phyloP scores from a whole-genome alignment of 768 basidiomycete genomes.

The Boletus rubropictus region DNA sequence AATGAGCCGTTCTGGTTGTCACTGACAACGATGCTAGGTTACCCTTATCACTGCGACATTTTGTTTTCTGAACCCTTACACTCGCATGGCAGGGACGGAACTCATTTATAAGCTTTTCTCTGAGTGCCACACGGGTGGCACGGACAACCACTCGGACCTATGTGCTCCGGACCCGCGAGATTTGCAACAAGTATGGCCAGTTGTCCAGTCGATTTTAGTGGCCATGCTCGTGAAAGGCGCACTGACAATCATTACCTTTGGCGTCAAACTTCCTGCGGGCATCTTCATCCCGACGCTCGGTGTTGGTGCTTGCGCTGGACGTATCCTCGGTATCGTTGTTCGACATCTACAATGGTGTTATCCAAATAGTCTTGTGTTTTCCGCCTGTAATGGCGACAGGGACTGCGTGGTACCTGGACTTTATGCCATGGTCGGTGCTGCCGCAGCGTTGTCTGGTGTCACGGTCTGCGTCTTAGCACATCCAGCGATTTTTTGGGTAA shows the following conservation, averaged over 20 bases:
- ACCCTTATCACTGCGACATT: constrained; percentile 71
- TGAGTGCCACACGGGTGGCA: constrained; percentile 64
- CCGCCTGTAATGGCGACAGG: constrained; percentile 53
- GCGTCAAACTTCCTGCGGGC: constrained; percentile 86
- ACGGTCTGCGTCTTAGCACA: constrained; percentile 49
- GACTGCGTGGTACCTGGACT: constrained; percentile 85
- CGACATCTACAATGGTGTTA: constrained; percentile 67
- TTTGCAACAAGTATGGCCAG: constrained; percentile 50
- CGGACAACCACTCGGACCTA: constrained; percentile 54
- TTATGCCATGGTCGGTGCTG: constrained; percentile 96
- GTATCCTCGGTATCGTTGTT: constrained; percentile 76
- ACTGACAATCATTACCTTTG: constrained; percentile 86
- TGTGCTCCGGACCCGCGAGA: constrained; percentile 64
- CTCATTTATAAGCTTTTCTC: constrained; percentile 88
- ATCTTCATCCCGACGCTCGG: constrained; percentile 96
- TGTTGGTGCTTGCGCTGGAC: constrained; percentile 90
- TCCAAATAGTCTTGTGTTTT: constrained; percentile 58
- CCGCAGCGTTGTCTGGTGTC: constrained; percentile 90
- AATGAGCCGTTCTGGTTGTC: background rate
- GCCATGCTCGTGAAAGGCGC: constrained; percentile 79
- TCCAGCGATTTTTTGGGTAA: background rate
- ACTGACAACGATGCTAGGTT: constrained; percentile 43
- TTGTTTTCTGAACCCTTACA: constrained; percentile 84
- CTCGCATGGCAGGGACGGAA: constrained; percentile 92
- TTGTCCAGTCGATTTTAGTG: constrained; percentile 60